phyloP scores from a whole-genome alignment of 345 rosid species.

The Durio zibethinus region DNA sequence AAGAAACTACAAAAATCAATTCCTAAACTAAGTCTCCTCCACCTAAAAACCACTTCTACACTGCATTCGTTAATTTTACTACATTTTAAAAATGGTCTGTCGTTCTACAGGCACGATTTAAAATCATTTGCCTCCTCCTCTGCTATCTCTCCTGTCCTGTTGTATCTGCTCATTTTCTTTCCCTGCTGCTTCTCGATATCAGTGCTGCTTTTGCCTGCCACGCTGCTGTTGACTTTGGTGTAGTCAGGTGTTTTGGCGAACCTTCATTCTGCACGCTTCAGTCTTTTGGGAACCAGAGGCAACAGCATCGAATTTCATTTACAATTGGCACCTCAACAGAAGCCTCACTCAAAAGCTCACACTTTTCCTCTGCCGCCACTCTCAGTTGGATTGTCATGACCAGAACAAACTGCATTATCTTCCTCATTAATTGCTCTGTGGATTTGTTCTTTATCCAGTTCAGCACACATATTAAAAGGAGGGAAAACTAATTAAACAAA shows the following conservation, averaged over 20 bases:
- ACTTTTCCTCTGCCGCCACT: constrained; percentile 17
- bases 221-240: constrained; percentile 31
- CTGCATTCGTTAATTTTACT: no score
- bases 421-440: constrained; percentile 30
- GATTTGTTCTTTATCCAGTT: constrained; percentile 35
- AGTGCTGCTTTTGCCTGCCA: constrained; percentile 28
- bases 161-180: no score
- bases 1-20: no score
- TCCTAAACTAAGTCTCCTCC: no score
- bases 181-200: not conserved
- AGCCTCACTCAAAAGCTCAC: constrained; percentile 41
- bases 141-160: no score
- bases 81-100: no score
- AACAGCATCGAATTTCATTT: constrained; percentile 31
- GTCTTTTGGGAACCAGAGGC: constrained; percentile 45
- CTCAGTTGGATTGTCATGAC: constrained; percentile 11
- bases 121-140: no score
- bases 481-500: constrained; percentile 8
- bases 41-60: no score
- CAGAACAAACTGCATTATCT: constrained; percentile 17
- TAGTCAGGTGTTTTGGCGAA: no score
- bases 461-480: no score
- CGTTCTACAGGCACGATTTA: no score
- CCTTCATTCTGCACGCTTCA: no score
- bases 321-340: constrained; percentile 34